A percentile compares a stretch with the other conserved stretches of the same genome.
Evolutionary conservation across 2,329 filamentous ascomycete species (phyloP).

Genomic region (Sclerotiophoma versabilis): DNA sequence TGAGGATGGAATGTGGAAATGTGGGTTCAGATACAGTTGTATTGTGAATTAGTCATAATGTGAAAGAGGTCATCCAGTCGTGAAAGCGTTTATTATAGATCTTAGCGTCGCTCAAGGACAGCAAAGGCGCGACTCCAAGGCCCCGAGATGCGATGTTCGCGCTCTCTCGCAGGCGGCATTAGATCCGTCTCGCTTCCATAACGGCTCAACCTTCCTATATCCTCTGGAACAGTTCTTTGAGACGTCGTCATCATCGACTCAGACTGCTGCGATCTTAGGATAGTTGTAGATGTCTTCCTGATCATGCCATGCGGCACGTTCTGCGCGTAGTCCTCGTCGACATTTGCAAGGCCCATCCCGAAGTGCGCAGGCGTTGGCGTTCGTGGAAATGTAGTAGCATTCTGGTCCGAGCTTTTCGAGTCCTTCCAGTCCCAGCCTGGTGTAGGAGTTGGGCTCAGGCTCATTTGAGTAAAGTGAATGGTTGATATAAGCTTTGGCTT

Average conservation of each 20-base stretch:
- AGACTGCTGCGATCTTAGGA: background rate
- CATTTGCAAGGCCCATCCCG: background rate
- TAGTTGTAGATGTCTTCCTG: background rate
- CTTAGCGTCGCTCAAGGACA: slow-evolving; percentile 12
- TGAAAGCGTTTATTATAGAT: background rate
- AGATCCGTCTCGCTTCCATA: slow-evolving; percentile 13
- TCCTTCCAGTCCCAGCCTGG: background rate
- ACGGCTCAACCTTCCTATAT: slow-evolving; percentile 2
- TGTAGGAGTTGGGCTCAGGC: background rate
- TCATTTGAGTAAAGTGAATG: slow-evolving; percentile 11
- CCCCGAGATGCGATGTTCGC: slow-evolving; percentile 16
- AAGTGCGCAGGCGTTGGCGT: background rate
- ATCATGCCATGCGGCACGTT: background rate
- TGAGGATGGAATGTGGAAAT: too few species aligned
- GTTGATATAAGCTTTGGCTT: slow-evolving; percentile 14
- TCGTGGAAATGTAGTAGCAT: background rate
- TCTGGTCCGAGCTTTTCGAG: background rate
- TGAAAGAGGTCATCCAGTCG: background rate
- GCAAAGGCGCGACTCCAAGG: slow-evolving; percentile 21
- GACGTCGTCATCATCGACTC: background rate
- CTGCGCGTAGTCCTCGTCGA: background rate
- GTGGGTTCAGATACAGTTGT: too few species aligned
- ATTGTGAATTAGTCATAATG: too few species aligned
- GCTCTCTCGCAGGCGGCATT: slow-evolving; percentile 7
- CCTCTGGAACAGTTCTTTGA: slow-evolving; percentile 4